These are phyloP conservation scores for Wallacemonas collosoma DNA, from an alignment of 208 protist genomes.

Conservation along the genomic window DNA sequence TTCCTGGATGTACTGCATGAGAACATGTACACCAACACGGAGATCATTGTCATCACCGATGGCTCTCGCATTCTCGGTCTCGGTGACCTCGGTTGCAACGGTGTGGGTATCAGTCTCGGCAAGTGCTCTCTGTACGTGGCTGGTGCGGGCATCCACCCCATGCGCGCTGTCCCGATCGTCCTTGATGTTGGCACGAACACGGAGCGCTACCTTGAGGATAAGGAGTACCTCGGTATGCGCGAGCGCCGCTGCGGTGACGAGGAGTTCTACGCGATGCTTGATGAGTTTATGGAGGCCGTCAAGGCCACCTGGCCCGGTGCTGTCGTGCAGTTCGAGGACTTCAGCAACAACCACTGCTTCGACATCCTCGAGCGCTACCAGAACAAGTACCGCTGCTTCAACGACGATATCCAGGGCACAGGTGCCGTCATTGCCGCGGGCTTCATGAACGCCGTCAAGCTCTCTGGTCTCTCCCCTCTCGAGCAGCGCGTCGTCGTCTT, in stretches of 20 bases:
- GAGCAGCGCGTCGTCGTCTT: conserved; percentile 87
- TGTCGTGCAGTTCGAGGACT: conserved; percentile 97
- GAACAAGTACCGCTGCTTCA: conserved; percentile 94
- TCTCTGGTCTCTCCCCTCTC: conserved; percentile 45
- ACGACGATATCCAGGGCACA: conserved; percentile 98
- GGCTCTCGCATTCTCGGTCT: conserved; percentile 96
- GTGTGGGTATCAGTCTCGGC: conserved; percentile 96
- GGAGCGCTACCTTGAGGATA: conserved; percentile 69
- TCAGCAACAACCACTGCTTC: conserved; percentile 95
- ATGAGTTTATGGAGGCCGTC: conserved; percentile 91
- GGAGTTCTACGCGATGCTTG: conserved; percentile 90
- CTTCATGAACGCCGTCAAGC: conserved; percentile 88
- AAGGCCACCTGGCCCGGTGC: conserved; percentile 80
- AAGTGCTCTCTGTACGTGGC: conserved; percentile 94
- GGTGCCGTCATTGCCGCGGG: conserved; percentile 93
- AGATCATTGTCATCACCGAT: conserved; percentile 97
- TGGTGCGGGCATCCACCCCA: conserved; percentile 85
- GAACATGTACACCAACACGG: conserved; percentile 64
- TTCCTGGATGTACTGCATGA: conserved; percentile 86
- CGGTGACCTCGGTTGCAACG: conserved; percentile 94
- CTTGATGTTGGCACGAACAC: conserved; percentile 94
- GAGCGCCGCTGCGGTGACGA: conserved; percentile 62
- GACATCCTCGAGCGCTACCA: conserved; percentile 93
- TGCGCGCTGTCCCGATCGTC: conserved; percentile 84
- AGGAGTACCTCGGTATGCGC: conserved; percentile 85